phyloP scores from a whole-genome alignment of 805 yeast genomes.

The Metschnikowia amazonensis region DNA sequence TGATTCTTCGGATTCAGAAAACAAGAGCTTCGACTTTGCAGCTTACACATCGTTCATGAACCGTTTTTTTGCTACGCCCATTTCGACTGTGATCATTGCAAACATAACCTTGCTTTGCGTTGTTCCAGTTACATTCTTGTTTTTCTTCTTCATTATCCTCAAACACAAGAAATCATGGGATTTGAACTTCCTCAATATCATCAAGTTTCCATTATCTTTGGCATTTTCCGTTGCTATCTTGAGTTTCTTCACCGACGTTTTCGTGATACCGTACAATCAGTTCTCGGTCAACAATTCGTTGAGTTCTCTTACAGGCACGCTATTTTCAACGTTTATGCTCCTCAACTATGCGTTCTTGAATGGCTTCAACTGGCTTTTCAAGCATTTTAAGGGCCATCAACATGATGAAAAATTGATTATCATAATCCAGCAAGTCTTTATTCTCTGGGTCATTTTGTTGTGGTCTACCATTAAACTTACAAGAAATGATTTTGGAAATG shows the following conservation, averaged over 20 bases:
- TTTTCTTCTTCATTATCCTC: slow-evolving; percentile 48
- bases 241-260: slow-evolving; percentile 20
- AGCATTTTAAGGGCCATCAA: slow-evolving; percentile 29
- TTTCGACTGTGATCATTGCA: slow-evolving; percentile 44
- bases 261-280: slow-evolving; percentile 23
- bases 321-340: slow-evolving; percentile 49
- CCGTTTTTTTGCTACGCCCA: slow-evolving; percentile 51
- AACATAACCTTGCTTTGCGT: slow-evolving; percentile 51
- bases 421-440: slow-evolving; percentile 49
- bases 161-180: slow-evolving; percentile 46
- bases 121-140: slow-evolving; percentile 51
- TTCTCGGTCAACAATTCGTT: slow-evolving; percentile 40
- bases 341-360: slow-evolving; percentile 56
- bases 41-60: slow-evolving; percentile 67
- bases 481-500: slow-evolving; percentile 37
- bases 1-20: neutral
- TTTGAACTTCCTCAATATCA: slow-evolving; percentile 36
- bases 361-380: slow-evolving; percentile 32
- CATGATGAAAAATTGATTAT: slow-evolving; percentile 55
- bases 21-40: slow-evolving; percentile 38
- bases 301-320: slow-evolving; percentile 31
- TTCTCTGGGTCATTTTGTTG: slow-evolving; percentile 56
- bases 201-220: slow-evolving; percentile 52
- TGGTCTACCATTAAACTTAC: slow-evolving; percentile 45
- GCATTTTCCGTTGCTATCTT: slow-evolving; percentile 38